Base-by-base conservation (phyloP, 2,329 filamentous ascomycete genomes). In the Penicillium rolfsii region DNA sequence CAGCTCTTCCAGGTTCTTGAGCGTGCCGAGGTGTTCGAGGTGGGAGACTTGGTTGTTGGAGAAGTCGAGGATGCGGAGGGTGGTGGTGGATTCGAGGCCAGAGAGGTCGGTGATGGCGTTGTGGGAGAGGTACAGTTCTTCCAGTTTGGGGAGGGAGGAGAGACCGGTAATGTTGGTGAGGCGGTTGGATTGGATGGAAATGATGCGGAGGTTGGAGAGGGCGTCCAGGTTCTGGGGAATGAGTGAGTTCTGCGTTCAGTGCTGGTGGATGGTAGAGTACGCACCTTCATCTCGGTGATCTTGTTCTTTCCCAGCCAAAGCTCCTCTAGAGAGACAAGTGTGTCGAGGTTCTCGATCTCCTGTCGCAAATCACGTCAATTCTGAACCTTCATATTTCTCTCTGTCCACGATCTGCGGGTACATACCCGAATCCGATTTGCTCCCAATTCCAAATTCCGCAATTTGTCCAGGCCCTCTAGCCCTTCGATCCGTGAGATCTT, bases 221-320 rank as follows among this genome's bases (percentile, higher is more conserved):
- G 86, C 84, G n/a, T 83, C 83, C 16, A 98, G 84, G 55, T 91
- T 85, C 78, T 83, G 55, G 1, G 6, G 6, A 7, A n/a, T 60
- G 7, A 57, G 55, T 66, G 43, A 66, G 61, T n/a, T 62, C 56
- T 53, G 16, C 35, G 35, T 24, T 2, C 7, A 46, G 41, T 7
- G 33, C 40, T 3, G 5, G 28, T 55, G 41, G 14, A 16, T 22
- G 19, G 35, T 16, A 36, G 38, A 36, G 24, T 41, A 35, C 66
- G 26, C 63, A 82, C 89, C 65, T 85, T 87, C 64, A 98, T 87
- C 71, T 93, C 86, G 0, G 89, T 90, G 70, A 99, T 97, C 75
- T 96, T 97, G 81, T 97, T 97, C 84, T 97, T 98, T 60, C 91
- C 95, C 19, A 98, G 80, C 93, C 93, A 98, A 16, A 97, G 83